These are phyloP conservation scores for Nissolia schottii DNA, from an alignment of 306 rosid species.

Conservation along the genomic window DNA sequence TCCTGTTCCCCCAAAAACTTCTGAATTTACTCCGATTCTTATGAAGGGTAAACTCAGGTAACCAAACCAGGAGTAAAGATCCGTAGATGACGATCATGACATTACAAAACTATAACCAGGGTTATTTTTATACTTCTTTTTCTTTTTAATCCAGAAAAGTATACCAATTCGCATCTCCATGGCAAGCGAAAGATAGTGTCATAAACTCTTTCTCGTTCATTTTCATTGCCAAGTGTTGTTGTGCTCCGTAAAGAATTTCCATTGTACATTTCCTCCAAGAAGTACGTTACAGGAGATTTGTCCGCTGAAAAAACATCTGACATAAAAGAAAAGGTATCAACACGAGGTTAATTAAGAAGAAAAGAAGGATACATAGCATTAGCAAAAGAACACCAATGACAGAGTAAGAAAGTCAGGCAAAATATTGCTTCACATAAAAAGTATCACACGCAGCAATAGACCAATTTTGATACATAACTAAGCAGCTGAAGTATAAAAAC, in stretches of 20 bases:
- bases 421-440: not conserved
- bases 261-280: constrained; percentile 77
- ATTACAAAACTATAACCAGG: constrained; percentile 23
- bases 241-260: constrained; percentile 90
- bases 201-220: constrained; percentile 90
- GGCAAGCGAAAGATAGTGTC: constrained; percentile 97
- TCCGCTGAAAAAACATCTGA: constrained; percentile 61
- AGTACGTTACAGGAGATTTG: constrained; percentile 65
- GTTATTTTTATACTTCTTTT: not conserved
- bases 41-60: constrained; percentile 15
- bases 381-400: constrained; percentile 1
- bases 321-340: constrained; percentile 18
- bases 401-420: not conserved
- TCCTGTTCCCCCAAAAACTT: not conserved
- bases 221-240: constrained; percentile 79
- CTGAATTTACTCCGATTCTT: not conserved
- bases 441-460: not conserved
- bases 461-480: constrained; percentile 11
- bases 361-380: not conserved
- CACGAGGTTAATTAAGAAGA: constrained; percentile 4
- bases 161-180: constrained; percentile 99
- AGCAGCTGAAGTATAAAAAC: constrained; percentile 16
- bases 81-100: constrained; percentile 17
- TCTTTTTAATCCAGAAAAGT: constrained; percentile 10
- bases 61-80: constrained; percentile 3